Conservation (phyloP, 2,329 filamentous ascomycete species). For the Harringtonia lauricola region DNA sequence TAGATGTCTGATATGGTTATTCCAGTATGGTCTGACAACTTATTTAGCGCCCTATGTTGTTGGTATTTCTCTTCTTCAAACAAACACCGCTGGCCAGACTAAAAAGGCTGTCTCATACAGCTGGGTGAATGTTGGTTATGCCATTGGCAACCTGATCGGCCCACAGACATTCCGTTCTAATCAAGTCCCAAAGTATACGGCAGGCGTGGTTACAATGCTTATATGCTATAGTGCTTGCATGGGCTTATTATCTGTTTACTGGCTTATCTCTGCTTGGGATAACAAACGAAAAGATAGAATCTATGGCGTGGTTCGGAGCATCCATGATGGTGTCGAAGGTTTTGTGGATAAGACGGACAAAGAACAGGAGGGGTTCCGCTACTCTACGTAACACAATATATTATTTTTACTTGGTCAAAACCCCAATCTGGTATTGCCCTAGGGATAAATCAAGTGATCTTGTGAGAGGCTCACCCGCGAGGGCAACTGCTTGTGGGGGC, state of each 20-base stretch:
- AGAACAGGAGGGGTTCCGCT: constrained; percentile 13
- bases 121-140: constrained; percentile 12
- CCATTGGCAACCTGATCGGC: constrained; percentile 44
- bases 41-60: constrained; percentile 7
- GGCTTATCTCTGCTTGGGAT: constrained; percentile 35
- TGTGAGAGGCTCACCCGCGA: too few species aligned
- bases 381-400: constrained; percentile 16
- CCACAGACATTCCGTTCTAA: constrained; percentile 43
- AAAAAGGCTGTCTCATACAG: constrained; percentile 4
- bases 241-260: constrained; percentile 26
- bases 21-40: not conserved
- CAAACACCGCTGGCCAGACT: constrained; percentile 9
- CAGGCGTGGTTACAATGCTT: constrained; percentile 44
- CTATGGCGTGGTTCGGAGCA: not conserved
- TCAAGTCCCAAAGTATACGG: constrained; percentile 40
- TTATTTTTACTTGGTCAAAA: too few species aligned
- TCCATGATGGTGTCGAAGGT: not conserved
- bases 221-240: constrained; percentile 31
- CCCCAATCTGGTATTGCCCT: too few species aligned
- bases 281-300: constrained; percentile 21
- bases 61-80: constrained; percentile 8
- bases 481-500: too few species aligned
- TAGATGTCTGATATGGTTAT: not conserved
- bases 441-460: too few species aligned
- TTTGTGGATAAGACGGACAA: constrained; percentile 2